Conservation (phyloP, 2,329 filamentous ascomycete genomes). For the Paraconiothyrium brasiliense region DNA sequence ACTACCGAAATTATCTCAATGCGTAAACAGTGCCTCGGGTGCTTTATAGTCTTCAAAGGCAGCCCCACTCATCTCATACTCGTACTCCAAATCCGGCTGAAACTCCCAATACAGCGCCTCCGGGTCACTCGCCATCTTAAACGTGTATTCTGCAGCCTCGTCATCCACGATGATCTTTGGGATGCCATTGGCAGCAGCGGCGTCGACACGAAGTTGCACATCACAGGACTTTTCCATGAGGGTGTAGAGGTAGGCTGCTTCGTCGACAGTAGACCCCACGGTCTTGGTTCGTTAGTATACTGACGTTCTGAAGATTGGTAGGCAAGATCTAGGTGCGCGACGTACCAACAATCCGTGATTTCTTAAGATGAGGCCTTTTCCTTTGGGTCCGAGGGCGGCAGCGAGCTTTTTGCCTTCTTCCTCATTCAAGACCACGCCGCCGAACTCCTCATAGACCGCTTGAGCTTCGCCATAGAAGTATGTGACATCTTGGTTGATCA, state of each 20-base stretch:
- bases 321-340: not conserved
- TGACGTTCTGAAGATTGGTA: not conserved
- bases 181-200: constrained; percentile 65
- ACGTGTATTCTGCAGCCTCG: constrained; percentile 64
- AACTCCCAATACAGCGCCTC: constrained; percentile 63
- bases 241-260: constrained; percentile 75
- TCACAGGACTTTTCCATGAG: constrained; percentile 74
- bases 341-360: constrained; percentile 73
- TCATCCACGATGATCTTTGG: constrained; percentile 65
- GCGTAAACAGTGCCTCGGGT: not conserved
- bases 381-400: constrained; percentile 68
- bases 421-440: constrained; percentile 69
- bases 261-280: constrained; percentile 76
- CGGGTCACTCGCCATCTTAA: constrained; percentile 58
- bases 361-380: constrained; percentile 70
- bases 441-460: constrained; percentile 71
- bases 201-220: constrained; percentile 74
- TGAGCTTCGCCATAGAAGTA: constrained; percentile 71
- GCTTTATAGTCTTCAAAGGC: constrained; percentile 29
- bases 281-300: constrained; percentile 52
- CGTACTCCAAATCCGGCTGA: constrained; percentile 61
- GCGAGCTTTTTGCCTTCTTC: constrained; percentile 73
- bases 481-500: constrained; percentile 74
- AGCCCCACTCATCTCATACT: constrained; percentile 44
- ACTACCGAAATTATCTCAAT: not conserved